A percentile compares a stretch with the other conserved stretches of the same genome.
Conservation (phyloP, 495 filamentous ascomycete genomes). For the Lentithecium fluviatile region DNA sequence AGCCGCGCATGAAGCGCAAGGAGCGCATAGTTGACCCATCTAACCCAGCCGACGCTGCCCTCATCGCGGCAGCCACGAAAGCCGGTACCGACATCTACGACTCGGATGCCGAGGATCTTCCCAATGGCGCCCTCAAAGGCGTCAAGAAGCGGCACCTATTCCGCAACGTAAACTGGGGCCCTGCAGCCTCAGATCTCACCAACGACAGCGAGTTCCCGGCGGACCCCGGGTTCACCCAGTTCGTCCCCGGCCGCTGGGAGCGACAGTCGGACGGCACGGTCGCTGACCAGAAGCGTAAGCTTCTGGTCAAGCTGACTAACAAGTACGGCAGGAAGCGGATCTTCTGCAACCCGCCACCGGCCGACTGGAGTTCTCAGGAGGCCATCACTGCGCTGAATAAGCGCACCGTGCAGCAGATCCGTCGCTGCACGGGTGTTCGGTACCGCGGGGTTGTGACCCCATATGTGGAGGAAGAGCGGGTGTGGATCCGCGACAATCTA, state of each 20-base stretch:
- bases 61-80: conserved; percentile 6
- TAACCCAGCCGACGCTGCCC: not conserved
- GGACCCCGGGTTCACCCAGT: not conserved
- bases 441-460: not conserved
- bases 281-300: conserved; percentile 15
- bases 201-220: not conserved
- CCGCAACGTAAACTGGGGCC: not conserved
- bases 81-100: conserved; percentile 8
- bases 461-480: conserved; percentile 4
- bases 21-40: conserved; percentile 5
- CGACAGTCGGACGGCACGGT: conserved; percentile 8
- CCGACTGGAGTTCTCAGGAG: conserved; percentile 9
- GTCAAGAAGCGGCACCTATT: not conserved
- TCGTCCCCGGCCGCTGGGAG: conserved; percentile 22
- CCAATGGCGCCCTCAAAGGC: not conserved
- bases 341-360: conserved; percentile 14
- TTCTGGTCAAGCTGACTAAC: conserved; percentile 6
- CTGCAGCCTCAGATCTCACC: not conserved
- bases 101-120: conserved; percentile 4
- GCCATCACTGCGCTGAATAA: conserved; percentile 11
- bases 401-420: conserved; percentile 14
- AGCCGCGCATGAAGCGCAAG: conserved; percentile 5
- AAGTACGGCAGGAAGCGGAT: not conserved
- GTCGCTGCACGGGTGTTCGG: conserved; percentile 2
- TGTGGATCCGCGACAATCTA: not conserved